These are phyloP conservation scores for Mycena filopes DNA, from an alignment of 768 basidiomycete genomes.

Conservation along the genomic window DNA sequence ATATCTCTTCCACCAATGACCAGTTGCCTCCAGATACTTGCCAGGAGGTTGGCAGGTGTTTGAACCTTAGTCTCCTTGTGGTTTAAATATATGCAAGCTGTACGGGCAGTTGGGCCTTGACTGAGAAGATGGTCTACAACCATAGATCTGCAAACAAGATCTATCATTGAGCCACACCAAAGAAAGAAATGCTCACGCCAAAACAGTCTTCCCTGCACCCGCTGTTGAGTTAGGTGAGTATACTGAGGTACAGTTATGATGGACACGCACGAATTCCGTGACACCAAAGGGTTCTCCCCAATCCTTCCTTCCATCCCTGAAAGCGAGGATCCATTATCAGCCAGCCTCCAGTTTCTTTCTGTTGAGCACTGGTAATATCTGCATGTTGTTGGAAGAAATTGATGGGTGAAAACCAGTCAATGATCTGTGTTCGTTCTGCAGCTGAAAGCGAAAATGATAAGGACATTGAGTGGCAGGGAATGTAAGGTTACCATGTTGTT, in stretches of 20 bases:
- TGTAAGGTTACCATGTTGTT: too few relatives aligned
- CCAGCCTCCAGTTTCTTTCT: constrained; percentile 9
- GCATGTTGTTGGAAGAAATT: constrained; percentile 10
- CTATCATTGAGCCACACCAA: background rate
- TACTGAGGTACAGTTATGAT: background rate
- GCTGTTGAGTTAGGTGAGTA: background rate
- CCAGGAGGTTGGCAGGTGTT: background rate
- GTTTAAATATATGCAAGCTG: background rate
- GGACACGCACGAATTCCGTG: background rate
- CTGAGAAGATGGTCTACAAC: background rate
- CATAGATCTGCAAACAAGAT: background rate
- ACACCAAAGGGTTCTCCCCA: background rate
- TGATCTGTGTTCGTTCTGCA: background rate
- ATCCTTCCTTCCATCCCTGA: background rate
- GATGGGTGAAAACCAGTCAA: constrained; percentile 3
- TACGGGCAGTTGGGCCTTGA: background rate
- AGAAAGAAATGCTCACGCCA: background rate
- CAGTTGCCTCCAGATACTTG: background rate
- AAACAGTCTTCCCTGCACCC: constrained; percentile 2
- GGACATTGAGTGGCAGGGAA: too few relatives aligned
- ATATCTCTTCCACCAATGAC: background rate
- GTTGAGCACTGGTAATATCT: background rate
- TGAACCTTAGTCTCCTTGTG: background rate
- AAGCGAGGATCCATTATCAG: background rate
- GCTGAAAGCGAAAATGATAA: too few relatives aligned